Base-by-base conservation (phyloP, 371 early-diverging fungal genomes). In the Mucor racemosus region DNA sequence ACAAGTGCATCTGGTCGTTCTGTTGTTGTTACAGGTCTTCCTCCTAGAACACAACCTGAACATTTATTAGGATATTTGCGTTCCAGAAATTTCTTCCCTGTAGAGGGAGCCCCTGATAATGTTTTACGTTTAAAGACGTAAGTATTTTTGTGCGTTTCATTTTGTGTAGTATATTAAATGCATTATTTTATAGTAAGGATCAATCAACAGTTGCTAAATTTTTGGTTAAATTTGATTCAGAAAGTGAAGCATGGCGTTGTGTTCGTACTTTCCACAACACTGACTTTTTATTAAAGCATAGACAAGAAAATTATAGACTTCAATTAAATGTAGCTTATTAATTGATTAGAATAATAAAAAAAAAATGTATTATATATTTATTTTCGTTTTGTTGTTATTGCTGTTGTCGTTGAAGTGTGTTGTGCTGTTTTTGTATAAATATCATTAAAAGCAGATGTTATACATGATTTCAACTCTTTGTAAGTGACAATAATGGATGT, bases 401-500 rank as follows among this genome's bases (percentile, higher is more conserved):
- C 3, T 3, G 35, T 33, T 36, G 19, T 11, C 15, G 39, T 26
- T 26, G 26, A 31, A 4, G 7, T n/a, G 56, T 35, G 57, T 38
- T 57, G 57, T n/a, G 36, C 5, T 14, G 59, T 14, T 40, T 60
- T 60, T 55, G 42, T 62, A 39, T 48, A 80, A 21, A 95, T 81
- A 65, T 95, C 94, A 39, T 84, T 82, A 72, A 94, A 94, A 5
- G 96, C 88, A 19, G 84, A 81, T 58, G 93, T 89, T 38, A 97
- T 82, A 71, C 95, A 94, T 58, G 90, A 86, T 80, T 95, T 95
- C 64, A 98, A 81, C 69, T 97, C 97, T 60, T 87, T 84, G 75
- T 97, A 98, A 57, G 88, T 90, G 36, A 97, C 95, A 62, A 98
- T 92, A 42, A 98, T 80, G 62, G 95, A 94, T n/a, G 95, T 92